Percentiles rank a stretch among this genome's conserved stretches.
phyloP scores from a whole-genome alignment of 371 early-diverging fungal species.

The Mortierella sp. region DNA sequence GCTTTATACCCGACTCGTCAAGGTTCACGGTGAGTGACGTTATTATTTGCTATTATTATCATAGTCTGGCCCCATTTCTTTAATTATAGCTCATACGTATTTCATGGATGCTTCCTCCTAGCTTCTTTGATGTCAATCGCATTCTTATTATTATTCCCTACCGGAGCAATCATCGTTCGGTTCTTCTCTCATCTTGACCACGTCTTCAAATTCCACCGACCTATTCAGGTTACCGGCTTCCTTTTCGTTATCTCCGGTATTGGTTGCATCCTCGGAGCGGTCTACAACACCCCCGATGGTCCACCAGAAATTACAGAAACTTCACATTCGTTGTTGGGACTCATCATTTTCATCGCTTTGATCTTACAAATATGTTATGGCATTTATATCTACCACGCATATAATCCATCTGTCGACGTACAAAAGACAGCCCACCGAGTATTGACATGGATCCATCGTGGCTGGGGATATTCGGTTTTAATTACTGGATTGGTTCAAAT shows the following conservation, averaged over 20 bases:
- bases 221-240: conserved; percentile 29
- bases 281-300: conserved; percentile 1
- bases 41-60: too few species aligned
- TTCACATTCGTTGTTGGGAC: too few species aligned
- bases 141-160: conserved; percentile 34
- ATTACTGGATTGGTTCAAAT: conserved; percentile 29
- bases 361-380: conserved; percentile 31
- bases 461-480: conserved; percentile 34
- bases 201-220: conserved; percentile 36
- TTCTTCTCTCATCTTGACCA: conserved; percentile 32
- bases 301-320: neutral
- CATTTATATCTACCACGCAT: conserved; percentile 34
- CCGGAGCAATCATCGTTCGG: conserved; percentile 28
- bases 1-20: neutral
- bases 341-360: neutral
- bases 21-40: conserved; percentile 32
- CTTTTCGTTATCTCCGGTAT: conserved; percentile 15
- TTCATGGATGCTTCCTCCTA: neutral
- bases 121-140: conserved; percentile 38
- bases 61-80: too few species aligned
- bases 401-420: conserved; percentile 14
- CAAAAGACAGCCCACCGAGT: conserved; percentile 4
- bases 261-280: conserved; percentile 22
- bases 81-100: too few species aligned
- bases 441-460: conserved; percentile 37